phyloP scores from a whole-genome alignment of 495 filamentous ascomycete genomes.

The Oleoguttula mirabilis region DNA sequence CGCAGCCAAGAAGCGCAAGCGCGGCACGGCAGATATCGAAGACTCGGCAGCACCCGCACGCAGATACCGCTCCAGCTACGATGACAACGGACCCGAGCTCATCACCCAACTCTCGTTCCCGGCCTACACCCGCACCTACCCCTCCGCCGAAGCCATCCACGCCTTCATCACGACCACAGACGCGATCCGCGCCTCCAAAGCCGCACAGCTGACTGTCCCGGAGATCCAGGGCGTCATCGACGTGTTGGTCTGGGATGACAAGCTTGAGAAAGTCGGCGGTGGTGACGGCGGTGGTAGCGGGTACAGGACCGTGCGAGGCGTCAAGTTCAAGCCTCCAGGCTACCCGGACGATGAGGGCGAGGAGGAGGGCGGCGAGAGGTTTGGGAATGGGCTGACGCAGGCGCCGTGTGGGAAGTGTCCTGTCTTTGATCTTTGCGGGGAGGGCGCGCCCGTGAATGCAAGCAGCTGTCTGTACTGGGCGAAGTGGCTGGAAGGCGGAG shows the following conservation, averaged over 20 bases:
- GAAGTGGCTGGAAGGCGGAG: conserved; percentile 1
- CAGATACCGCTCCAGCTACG: conserved; percentile 6
- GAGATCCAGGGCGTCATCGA: conserved; percentile 74
- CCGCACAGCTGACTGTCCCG: conserved; percentile 50
- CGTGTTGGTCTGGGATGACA: conserved; percentile 73
- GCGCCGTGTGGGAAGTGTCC: conserved; percentile 85
- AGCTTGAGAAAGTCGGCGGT: conserved; percentile 44
- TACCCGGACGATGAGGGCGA: conserved; percentile 35
- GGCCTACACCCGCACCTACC: conserved; percentile 59
- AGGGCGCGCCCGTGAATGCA: conserved; percentile 77
- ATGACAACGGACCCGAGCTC: conserved; percentile 28
- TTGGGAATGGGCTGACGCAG: conserved; percentile 60
- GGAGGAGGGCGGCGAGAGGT: conserved; percentile 32
- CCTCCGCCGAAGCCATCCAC: conserved; percentile 61
- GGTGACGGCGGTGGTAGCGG: too few relatives aligned
- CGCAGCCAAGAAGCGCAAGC: conserved; percentile 14
- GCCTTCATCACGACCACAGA: conserved; percentile 51
- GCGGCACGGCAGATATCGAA: conserved; percentile 13
- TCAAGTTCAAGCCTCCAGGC: conserved; percentile 29
- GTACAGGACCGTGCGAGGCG: conserved; percentile 29
- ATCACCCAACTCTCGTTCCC: conserved; percentile 48
- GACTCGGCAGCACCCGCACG: neutral
- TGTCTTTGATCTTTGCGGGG: conserved; percentile 83
- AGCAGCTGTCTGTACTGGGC: conserved; percentile 73
- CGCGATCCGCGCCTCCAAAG: conserved; percentile 36